Base-by-base conservation (phyloP, 2,329 filamentous ascomycete species). In the Xylariaceae sp. region DNA sequence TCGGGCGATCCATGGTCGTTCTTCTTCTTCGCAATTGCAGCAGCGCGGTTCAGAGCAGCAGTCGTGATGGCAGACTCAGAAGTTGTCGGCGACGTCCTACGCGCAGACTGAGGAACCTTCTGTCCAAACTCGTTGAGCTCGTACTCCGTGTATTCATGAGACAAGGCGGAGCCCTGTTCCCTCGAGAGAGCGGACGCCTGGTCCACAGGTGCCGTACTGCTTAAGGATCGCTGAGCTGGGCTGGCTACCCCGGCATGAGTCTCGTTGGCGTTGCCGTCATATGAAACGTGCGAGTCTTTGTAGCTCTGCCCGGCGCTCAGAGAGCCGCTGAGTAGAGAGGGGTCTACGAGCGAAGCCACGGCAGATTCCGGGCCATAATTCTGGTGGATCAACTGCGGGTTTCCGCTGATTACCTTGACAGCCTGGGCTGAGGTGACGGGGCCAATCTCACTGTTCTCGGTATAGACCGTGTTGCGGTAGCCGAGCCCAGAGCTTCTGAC, bases 331-430 rank as follows among this genome's bases (percentile, higher is more conserved):
- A 95, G 59, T 9, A 83, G 76, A 2, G 88, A 94, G 36, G 74
- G 74, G 4, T 78, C 74, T 12, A 78, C 59, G 60, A 74, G 67
- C 0, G 88, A 96, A 6, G 90, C 90, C 9, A 97, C 89, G 8
- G 85, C 85, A 11, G 89, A 96, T 61, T 96, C 89, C 0, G 94
- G 81, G 2, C 76, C 87, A 23, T 80, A 57, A 2, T 77, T 78
- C 2, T 78, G 81, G 51, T 88, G 80, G 3, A 94, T 74, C 55
- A 88, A 83, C 50, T 86, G 74, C 2, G 88, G 83, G 51, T 86
- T 94, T 9, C 81, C 80, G 29, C 76, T 83, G 32, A 88, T 65
- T 14, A 76, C 78, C 19, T 76, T 78, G 17, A 95, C 78, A 40
- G 85, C 77, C 51, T 86, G 84, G 21, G 80, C 81, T 15, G 79